Base-by-base conservation (phyloP, 169 alveolate genomes). In the Haemoproteus tartakovskyi region DNA sequence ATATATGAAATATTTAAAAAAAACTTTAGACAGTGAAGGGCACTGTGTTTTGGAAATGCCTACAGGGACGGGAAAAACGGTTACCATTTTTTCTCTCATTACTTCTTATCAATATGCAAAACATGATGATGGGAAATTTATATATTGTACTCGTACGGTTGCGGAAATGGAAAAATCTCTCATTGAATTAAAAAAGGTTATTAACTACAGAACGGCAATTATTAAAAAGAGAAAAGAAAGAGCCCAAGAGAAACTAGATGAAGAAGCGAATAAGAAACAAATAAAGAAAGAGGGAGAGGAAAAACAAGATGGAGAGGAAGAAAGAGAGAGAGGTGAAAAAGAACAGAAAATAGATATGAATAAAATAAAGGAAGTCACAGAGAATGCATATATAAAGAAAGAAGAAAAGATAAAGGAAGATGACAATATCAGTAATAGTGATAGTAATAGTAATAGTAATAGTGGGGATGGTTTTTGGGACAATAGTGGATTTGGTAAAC, bases 111-210 rank as follows among this genome's bases (percentile, higher is more conserved):
- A 94, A 78, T 87, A 91, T 56, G 86, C 90, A 29, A 90, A 90
- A 61, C 97, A 97, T 1, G 93, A 89, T 21, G 70, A 80, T n/a
- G 90, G 87, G 14, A 90, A 94, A 89, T 79, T 95, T 43, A 86
- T 94, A 22, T 95, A 91, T 70, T 95, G 98, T 80, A 93, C 98
- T 24, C 91, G 98, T 16, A 95, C 99, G 18, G 96, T 97, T 1
- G 98, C 98, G 2, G 99, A 97, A 88, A 97, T 97, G 99, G 99
- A 97, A 79, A 96, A 97, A 78, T 96, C 99, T 4, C 92, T 97
- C 2, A 88, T 92, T 52, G 99, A 97, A 80, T 89, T 97, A 26
- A 93, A 91, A 79, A 86, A 86, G 43, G 98, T 96, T 8, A 85
- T 94, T 0, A 91, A 87, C 26, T 93, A 93, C 56, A 86, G 96